Conservation (phyloP, 176 grass and related monocot genomes). For the Musa itinerans region DNA sequence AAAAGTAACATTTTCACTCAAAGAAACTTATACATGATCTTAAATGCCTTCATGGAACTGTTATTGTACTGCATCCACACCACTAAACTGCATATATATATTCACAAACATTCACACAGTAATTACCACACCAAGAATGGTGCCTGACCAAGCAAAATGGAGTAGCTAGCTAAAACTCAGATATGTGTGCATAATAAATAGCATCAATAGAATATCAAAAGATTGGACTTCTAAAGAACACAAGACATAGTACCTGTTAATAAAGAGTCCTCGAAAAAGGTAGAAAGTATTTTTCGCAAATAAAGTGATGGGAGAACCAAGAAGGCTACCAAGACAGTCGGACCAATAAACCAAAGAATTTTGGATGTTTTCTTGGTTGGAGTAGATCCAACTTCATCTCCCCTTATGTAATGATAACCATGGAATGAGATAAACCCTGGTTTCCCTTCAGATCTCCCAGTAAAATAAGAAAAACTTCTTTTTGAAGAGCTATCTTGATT, state of each 20-base stretch:
- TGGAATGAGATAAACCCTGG: constrained; percentile 77
- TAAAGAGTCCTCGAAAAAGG: constrained; percentile 89
- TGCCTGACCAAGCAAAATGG: not conserved
- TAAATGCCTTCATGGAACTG: no score
- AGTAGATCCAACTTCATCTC: constrained; percentile 27
- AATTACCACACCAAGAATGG: not conserved
- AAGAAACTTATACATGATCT: no score
- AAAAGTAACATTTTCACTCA: no score
- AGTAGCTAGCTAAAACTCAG: not conserved
- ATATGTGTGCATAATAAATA: not conserved
- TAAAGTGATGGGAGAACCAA: constrained; percentile 86
- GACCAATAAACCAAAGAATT: constrained; percentile 82
- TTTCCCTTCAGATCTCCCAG: constrained; percentile 47
- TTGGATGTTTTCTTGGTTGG: constrained; percentile 48
- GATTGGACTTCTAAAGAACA: constrained; percentile 11
- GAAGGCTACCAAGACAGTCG: constrained; percentile 71
- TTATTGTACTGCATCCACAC: no score
- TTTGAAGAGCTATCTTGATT: constrained; percentile 22
- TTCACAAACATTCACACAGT: not conserved
- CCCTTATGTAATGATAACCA: constrained; percentile 24
- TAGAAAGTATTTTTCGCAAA: constrained; percentile 75
- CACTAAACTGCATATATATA: not conserved
- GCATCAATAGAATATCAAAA: not conserved
- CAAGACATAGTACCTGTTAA: constrained; percentile 58
- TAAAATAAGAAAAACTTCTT: constrained; percentile 23